Conservation (phyloP, 306 rosid genomes). For the Dalbergia cochinchinensis region DNA sequence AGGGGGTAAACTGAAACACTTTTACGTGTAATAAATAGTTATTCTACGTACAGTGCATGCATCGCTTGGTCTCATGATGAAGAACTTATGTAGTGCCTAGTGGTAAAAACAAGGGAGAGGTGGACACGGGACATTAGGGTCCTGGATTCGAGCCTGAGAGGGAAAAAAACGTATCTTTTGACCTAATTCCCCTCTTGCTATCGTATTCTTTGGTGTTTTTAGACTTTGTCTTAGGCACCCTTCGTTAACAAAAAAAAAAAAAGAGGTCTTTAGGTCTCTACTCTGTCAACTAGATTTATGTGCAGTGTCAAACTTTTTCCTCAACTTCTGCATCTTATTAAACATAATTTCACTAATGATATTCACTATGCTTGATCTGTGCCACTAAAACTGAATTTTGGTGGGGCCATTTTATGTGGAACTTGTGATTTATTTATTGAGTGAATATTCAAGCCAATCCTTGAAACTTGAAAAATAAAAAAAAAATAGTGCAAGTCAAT, state of each 20-base stretch:
- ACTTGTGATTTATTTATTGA: not conserved
- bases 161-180: too few species aligned
- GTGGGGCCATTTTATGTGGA: conserved; percentile 3
- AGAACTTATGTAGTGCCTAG: not conserved
- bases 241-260: too few species aligned
- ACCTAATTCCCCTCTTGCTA: too few species aligned
- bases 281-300: not conserved
- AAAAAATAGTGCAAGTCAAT: too few species aligned
- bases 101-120: too few species aligned
- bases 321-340: not conserved
- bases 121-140: too few species aligned
- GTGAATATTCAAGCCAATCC: too few species aligned
- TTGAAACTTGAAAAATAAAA: too few species aligned
- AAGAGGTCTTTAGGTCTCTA: too few species aligned
- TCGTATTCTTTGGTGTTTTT: too few species aligned
- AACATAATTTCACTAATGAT: conserved; percentile 24
- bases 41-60: not conserved
- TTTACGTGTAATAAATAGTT: conserved; percentile 42
- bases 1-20: not conserved
- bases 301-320: not conserved
- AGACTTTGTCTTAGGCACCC: too few species aligned
- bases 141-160: too few species aligned
- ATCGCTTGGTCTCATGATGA: not conserved
- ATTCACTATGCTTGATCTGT: not conserved
- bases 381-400: not conserved